phyloP scores from a whole-genome alignment of 805 yeast species.

The Metschnikowia noctiluminum region DNA sequence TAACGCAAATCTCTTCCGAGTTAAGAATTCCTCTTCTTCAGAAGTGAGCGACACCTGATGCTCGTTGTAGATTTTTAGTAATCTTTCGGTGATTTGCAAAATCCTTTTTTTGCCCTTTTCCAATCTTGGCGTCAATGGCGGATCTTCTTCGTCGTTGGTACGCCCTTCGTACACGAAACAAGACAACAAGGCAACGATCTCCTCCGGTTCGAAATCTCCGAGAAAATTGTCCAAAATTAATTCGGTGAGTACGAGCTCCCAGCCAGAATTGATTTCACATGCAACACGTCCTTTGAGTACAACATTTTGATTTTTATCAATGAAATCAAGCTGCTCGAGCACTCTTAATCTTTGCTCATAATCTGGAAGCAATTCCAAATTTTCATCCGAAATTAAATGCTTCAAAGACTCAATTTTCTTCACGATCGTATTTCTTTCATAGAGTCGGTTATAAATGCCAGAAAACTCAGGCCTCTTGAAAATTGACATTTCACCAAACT shows the following conservation, averaged over 20 bases:
- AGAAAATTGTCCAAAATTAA: slow-evolving; percentile 85
- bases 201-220: slow-evolving; percentile 92
- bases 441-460: slow-evolving; percentile 42
- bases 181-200: slow-evolving; percentile 90
- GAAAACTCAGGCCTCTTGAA: slow-evolving; percentile 43
- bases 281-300: slow-evolving; percentile 89
- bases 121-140: slow-evolving; percentile 70
- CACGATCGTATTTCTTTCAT: slow-evolving; percentile 44
- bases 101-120: slow-evolving; percentile 68
- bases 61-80: slow-evolving; percentile 57
- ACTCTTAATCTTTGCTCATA: slow-evolving; percentile 86
- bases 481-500: slow-evolving; percentile 24
- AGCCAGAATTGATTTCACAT: slow-evolving; percentile 87
- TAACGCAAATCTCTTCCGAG: slow-evolving; percentile 80
- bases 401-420: slow-evolving; percentile 53
- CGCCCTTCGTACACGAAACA: slow-evolving; percentile 92
- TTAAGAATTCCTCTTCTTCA: slow-evolving; percentile 83
- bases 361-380: slow-evolving; percentile 85
- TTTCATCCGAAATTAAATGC: slow-evolving; percentile 75
- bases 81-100: slow-evolving; percentile 61
- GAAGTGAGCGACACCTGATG: slow-evolving; percentile 73
- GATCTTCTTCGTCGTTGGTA: slow-evolving; percentile 60
- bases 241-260: slow-evolving; percentile 88
- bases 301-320: slow-evolving; percentile 73
- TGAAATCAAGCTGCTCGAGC: slow-evolving; percentile 70